Conservation (phyloP, 306 rosid species). For the Castanea mollissima region DNA sequence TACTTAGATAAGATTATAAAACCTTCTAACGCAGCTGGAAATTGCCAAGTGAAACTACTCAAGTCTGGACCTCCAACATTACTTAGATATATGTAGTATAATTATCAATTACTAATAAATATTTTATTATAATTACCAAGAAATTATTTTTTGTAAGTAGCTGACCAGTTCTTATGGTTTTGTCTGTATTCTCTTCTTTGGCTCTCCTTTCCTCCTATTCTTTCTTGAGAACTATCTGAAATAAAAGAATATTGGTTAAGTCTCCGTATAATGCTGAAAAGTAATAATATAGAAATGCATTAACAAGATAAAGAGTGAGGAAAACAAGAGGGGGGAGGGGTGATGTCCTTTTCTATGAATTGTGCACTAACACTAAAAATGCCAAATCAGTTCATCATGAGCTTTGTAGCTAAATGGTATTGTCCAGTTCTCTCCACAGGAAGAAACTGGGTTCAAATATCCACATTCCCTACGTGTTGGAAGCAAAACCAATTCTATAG, state of each 20-base stretch:
- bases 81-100: slow-evolving; percentile 32
- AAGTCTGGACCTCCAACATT: slow-evolving; percentile 72
- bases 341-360: background rate
- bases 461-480: no score
- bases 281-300: background rate
- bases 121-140: slow-evolving; percentile 6
- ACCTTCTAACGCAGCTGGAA: slow-evolving; percentile 25
- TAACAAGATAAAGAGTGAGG: background rate
- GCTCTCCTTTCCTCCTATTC: slow-evolving; percentile 80
- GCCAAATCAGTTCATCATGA: no score
- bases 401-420: no score
- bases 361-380: background rate
- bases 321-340: no score
- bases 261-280: slow-evolving; percentile 16
- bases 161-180: slow-evolving; percentile 55
- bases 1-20: slow-evolving; percentile 28
- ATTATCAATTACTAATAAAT: slow-evolving; percentile 16
- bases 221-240: slow-evolving; percentile 67
- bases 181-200: slow-evolving; percentile 51
- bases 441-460: no score
- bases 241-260: slow-evolving; percentile 15
- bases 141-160: slow-evolving; percentile 13
- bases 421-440: no score
- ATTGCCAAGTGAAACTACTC: slow-evolving; percentile 76
- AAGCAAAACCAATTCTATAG: background rate